Evolutionary conservation across 805 yeast genomes (phyloP), one percentile per base, ranked within the genome.

Genomic region (Kodamaea neixiangensis): DNA sequence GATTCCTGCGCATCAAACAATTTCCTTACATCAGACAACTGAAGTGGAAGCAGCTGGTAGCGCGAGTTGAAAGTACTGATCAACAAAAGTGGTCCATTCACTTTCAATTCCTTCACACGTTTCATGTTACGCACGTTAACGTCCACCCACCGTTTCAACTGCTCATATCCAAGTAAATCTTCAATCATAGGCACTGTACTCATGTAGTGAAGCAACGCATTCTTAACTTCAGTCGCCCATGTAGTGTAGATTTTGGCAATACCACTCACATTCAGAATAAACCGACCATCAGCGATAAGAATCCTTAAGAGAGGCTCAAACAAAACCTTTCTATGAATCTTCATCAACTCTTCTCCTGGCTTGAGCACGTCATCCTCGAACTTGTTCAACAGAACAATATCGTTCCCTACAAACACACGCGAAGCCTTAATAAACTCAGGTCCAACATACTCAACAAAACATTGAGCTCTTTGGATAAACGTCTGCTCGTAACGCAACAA

Each of bases 401-500:
- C 57, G 20, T 49, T 52, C 2, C 61, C 51, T 13, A 61, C 63
- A 7, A 65, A 53, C 6, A 55, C 49, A 38, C 57, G 60, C 0
- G 69, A 69, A 1, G 64, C 66, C 29, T 66, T 66, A 14, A 73
- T 57, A 45, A 74, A 73, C 47, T 66, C 73, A 0, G 78, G 78
- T 0, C 73, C 78, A 3, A 72, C 77, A 5, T 21, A 33, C 33
- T 79, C 80, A 2, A 86, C 72, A 48, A 88, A 85, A 2, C 86
- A 81, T 54, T 77, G 76, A 1, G 91, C 85, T 60, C 89, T 78
- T 45, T 80, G 82, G 19, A 88, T 77, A 47, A 86, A 86, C 14
- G 82, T 77, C 58, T 86, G 89, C 56, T 89, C 96, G 44, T 83
- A 79, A 50, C 82, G 75, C 22, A 89, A 80, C 44, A 89, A 69